Evolutionary conservation across 2,329 filamentous ascomycete species (phyloP).

Genomic region (Botrytis porri): DNA sequence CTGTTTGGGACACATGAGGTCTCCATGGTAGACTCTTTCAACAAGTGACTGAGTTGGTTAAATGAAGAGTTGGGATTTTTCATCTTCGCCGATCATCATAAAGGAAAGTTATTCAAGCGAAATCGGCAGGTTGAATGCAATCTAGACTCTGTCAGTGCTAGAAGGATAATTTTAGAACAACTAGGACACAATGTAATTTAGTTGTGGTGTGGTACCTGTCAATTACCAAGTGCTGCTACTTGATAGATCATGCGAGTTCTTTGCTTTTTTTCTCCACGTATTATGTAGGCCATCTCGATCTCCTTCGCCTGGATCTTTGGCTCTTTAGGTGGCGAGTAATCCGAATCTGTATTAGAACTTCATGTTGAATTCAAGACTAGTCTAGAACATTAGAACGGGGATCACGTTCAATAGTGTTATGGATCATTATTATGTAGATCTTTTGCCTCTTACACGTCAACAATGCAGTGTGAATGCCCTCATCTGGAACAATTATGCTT

Average conservation of each 20-base stretch:
- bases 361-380: not conserved
- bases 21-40: not conserved
- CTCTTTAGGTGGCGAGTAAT: not conserved
- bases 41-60: not conserved
- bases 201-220: not conserved
- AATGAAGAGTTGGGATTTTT: not conserved
- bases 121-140: not conserved
- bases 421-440: not conserved
- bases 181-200: not conserved
- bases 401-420: not conserved
- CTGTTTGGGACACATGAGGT: not conserved
- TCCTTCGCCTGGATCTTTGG: not conserved
- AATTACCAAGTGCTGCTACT: not conserved
- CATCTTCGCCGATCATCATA: not conserved
- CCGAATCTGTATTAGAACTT: not conserved
- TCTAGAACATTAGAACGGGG: not conserved
- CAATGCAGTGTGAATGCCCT: not conserved
- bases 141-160: not conserved
- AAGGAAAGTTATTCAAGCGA: not conserved
- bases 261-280: not conserved
- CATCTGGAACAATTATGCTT: not conserved
- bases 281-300: not conserved
- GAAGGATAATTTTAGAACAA: not conserved
- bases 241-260: not conserved
- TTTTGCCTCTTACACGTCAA: not conserved